phyloP scores from a whole-genome alignment of 345 rosid genomes.

The Cardiospermum halicacabum region DNA sequence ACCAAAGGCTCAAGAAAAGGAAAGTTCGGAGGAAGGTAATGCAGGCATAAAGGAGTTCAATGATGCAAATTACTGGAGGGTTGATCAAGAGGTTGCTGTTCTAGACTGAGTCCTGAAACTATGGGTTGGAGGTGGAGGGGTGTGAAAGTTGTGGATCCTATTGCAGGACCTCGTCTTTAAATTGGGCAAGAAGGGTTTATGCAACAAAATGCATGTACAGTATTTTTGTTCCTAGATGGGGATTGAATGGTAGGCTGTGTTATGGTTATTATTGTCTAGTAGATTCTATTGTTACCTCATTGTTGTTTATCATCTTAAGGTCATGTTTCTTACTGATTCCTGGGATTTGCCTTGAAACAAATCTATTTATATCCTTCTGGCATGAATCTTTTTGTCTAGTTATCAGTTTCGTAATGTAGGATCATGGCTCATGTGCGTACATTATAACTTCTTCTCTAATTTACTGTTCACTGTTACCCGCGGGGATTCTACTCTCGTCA shows the following conservation, averaged over 20 bases:
- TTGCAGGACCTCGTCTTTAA: slow-evolving; percentile 18
- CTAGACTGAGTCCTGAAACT: slow-evolving; percentile 57
- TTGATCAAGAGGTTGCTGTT: slow-evolving; percentile 84
- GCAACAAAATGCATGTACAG: slow-evolving; percentile 41
- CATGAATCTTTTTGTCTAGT: slow-evolving; percentile 4
- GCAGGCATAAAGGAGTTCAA: slow-evolving; percentile 76
- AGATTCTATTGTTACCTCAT: slow-evolving; percentile 19
- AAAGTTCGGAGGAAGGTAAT: slow-evolving; percentile 43
- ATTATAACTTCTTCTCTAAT: no score
- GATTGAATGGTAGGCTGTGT: slow-evolving; percentile 30
- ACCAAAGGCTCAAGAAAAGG: slow-evolving; percentile 51
- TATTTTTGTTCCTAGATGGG: slow-evolving; percentile 38
- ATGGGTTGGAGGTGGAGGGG: slow-evolving; percentile 7
- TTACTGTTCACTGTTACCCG: no score
- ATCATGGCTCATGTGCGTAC: no score
- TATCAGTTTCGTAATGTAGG: background rate
- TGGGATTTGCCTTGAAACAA: slow-evolving; percentile 13
- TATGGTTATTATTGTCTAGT: slow-evolving; percentile 26
- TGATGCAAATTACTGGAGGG: slow-evolving; percentile 91
- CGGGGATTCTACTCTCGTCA: no score
- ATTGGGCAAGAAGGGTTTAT: slow-evolving; percentile 11
- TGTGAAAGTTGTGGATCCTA: slow-evolving; percentile 17
- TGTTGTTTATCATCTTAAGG: slow-evolving; percentile 34
- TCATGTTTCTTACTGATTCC: slow-evolving; percentile 19
- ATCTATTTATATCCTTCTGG: slow-evolving; percentile 13